Base-by-base conservation (phyloP, 305 asterid genomes). In the Fraxinus paxiana region DNA sequence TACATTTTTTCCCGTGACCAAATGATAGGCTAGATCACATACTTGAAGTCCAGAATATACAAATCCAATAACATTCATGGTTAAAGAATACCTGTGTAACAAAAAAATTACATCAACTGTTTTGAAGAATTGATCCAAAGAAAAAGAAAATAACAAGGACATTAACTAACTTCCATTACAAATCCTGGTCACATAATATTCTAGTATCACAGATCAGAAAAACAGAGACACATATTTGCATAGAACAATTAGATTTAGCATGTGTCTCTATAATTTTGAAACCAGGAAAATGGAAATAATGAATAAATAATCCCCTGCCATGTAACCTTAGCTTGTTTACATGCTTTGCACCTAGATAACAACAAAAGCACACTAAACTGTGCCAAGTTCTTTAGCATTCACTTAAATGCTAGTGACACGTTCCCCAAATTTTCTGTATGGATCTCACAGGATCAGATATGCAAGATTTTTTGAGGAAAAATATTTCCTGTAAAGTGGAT, bases 41-140 rank as follows among this genome's bases (percentile, higher is more conserved):
- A 94, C 95, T 88, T 95, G 99, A 80, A 91, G 89, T 54, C 88
- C 92, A 13, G 98, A 84, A 85, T 95, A 95, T 41, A 82, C 92
- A 75, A 95, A 94, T 51, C 94, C 98, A 7, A 94, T 86, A 20
- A 95, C 90, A 84, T 92, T 91, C 61, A 95, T 91, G 13, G 90
- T 90, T 33, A 95, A 88, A 74, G 92, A 89, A 82, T 84, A 95
- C 86, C 99, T 56, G 30, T 95, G 91, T 83, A 63, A 18, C 46
- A 30, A 5, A 6, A 72, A 80, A 43, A 74, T 13, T 4, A 78
- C n/a, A 63, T 63, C 33, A 24, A 9, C 72, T 24, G 17, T 24
- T 17, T 63, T 2, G 34, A 63, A 24, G 34, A 63, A 22, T 63
- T 24, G 33, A 63, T 63, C 6, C 13, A 63, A 2, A 63, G 31